A percentile compares a stretch with the other conserved stretches of the same genome.
These are phyloP conservation scores for Beauveria sp. DNA, from an alignment of 2,329 filamentous ascomycete species.

Conservation along the genomic window DNA sequence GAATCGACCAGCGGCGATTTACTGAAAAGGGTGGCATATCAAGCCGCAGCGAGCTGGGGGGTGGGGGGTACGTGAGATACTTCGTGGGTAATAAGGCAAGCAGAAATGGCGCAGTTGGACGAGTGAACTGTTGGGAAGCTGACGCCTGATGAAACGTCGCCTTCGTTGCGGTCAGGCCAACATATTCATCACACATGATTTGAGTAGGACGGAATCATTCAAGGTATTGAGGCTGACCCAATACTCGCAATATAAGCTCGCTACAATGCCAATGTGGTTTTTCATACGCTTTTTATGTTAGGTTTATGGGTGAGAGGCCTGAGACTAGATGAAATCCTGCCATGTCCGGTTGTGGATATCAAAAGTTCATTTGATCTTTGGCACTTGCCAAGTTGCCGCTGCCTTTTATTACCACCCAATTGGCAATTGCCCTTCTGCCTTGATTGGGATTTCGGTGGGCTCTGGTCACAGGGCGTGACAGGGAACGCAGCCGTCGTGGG, in stretches of 20 bases:
- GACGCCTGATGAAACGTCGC: constrained; percentile 2
- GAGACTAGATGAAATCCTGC: too few relatives aligned
- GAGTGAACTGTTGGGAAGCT: background rate
- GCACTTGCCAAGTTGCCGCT: too few relatives aligned
- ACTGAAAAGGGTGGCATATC: background rate
- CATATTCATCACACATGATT: background rate
- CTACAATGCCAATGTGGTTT: too few relatives aligned
- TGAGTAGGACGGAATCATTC: background rate
- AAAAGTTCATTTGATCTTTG: too few relatives aligned
- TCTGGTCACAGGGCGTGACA: background rate
- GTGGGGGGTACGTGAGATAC: too few relatives aligned
- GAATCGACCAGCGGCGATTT: background rate
- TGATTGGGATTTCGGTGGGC: background rate
- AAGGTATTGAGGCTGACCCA: too few relatives aligned
- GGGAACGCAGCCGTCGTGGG: constrained; percentile 3
- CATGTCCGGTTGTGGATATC: too few relatives aligned
- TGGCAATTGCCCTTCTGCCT: too few relatives aligned
- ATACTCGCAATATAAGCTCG: too few relatives aligned
- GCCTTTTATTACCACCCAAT: too few relatives aligned
- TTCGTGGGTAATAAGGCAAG: background rate
- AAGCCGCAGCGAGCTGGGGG: background rate
- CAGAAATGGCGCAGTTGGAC: background rate
- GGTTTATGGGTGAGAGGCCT: too few relatives aligned
- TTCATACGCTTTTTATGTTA: too few relatives aligned
- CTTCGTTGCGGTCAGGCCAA: background rate